Percentiles rank a stretch among this genome's conserved stretches.
These are phyloP conservation scores for Xylaria arbuscula DNA, from an alignment of 2,329 filamentous ascomycete species.

Conservation along the genomic window DNA sequence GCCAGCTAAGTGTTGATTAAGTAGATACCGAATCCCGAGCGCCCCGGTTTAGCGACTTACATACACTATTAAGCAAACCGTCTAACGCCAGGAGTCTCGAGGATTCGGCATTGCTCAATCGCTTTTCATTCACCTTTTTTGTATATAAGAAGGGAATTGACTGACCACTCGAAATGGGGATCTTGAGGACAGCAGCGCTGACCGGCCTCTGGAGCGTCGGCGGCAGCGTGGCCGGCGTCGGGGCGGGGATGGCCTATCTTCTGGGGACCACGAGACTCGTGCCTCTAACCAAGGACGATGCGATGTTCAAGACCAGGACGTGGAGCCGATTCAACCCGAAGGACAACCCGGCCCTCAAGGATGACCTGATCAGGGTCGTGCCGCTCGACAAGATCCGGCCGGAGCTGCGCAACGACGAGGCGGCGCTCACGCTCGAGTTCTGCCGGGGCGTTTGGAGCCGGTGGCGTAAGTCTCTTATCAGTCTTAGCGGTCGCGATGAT, in stretches of 20 bases:
- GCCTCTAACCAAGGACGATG: slow-evolving; percentile 68
- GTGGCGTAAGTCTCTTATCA: slow-evolving; percentile 61
- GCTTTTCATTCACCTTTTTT: neutral
- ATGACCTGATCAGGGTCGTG: slow-evolving; percentile 71
- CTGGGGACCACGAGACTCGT: slow-evolving; percentile 67
- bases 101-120: neutral
- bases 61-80: slow-evolving; percentile 16
- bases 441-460: slow-evolving; percentile 75
- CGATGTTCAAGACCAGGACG: slow-evolving; percentile 67
- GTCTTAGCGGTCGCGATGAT: neutral
- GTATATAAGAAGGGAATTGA: neutral
- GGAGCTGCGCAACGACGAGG: slow-evolving; percentile 70
- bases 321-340: slow-evolving; percentile 71
- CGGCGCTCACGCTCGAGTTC: slow-evolving; percentile 70
- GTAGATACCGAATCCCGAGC: slow-evolving; percentile 16
- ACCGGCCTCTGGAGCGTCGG: slow-evolving; percentile 58
- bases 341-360: slow-evolving; percentile 71
- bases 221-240: slow-evolving; percentile 61
- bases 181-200: slow-evolving; percentile 58
- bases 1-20: neutral
- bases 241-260: slow-evolving; percentile 62
- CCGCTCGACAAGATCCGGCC: slow-evolving; percentile 73
- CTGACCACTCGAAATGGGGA: slow-evolving; percentile 59
- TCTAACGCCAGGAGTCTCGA: neutral
- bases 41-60: slow-evolving; percentile 35